These are phyloP conservation scores for Tritrichomonas musculus DNA, from an alignment of 208 protist species.

Conservation along the genomic window DNA sequence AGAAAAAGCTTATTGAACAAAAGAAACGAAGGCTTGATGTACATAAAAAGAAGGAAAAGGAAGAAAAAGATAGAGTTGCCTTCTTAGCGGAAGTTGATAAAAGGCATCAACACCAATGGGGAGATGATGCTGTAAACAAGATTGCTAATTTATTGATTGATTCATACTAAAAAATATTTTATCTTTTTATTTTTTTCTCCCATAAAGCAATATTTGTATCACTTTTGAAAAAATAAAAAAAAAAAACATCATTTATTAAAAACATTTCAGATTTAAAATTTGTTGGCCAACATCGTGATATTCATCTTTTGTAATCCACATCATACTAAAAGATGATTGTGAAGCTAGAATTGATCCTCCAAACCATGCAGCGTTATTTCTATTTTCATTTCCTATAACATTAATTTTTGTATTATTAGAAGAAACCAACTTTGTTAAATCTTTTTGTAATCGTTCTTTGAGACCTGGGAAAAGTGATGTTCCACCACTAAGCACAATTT, in stretches of 20 bases:
- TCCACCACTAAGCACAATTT: constrained; percentile 52
- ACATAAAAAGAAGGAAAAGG: not conserved
- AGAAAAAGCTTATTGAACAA: not conserved
- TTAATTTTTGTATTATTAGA: constrained; percentile 46
- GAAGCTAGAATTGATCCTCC: constrained; percentile 87
- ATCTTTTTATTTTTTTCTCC: too few relatives aligned
- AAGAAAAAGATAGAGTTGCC: not conserved
- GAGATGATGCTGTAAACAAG: not conserved
- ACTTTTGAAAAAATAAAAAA: too few relatives aligned
- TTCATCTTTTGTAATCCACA: constrained; percentile 78
- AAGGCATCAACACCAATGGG: not conserved
- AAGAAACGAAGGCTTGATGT: not conserved
- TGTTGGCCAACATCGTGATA: constrained; percentile 74
- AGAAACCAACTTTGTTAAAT: constrained; percentile 38
- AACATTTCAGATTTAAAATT: constrained; percentile 62
- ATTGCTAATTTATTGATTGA: not conserved
- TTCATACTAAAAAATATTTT: not conserved
- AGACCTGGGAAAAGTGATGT: constrained; percentile 67
- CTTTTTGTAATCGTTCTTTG: constrained; percentile 79
- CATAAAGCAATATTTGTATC: too few relatives aligned
- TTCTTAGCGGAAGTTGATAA: not conserved
- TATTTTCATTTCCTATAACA: constrained; percentile 56
- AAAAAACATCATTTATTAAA: constrained; percentile 40
- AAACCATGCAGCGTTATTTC: constrained; percentile 72
- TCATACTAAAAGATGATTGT: constrained; percentile 76